Evolutionary conservation across 2,329 filamentous ascomycete species (phyloP), one percentile per base, ranked within the genome.

Genomic region (Penicillium sp.): DNA sequence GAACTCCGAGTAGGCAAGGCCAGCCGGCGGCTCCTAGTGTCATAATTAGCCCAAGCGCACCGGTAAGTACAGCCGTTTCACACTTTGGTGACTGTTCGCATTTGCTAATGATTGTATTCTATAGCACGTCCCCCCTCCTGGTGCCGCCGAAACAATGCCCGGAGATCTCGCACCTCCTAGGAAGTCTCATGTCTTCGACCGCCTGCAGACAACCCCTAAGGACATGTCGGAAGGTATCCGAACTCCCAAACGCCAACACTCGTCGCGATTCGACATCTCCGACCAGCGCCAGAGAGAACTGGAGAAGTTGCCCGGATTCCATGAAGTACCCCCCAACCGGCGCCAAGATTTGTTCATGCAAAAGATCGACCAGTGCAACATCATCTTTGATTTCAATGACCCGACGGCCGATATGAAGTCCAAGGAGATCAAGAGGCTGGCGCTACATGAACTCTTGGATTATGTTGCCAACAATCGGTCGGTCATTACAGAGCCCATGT

Each of bases 361-460:
- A 73, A 99, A 99, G 82, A 94, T 99, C 66, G 94, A 97, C 69
- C 94, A 99, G 75, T 99, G 94, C 81, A 99, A 99, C 73, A 95
- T 99, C 79, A 99, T 99, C 69, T 99, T 99, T 72, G 94, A 99
- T 78, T 99, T 99, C 79, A 99, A 97, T 73, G 94, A 99, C 76
- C 91, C 93, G 47, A 96, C 90, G 63, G 92, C 89, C 65, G 94
- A 99, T 73, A 97, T 99, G 92, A 99, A 99, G 76, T 96, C 93
- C 46, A 99, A 99, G 80, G 94, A 99, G 78, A 97, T 99, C 82
- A 99, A 99, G 81, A 86, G 94, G 69, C 80, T 99, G 65, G 94
- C 94, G 40, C 82, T 99, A 43, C 94, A 99, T 73, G 94, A 99
- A 74, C 82, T 99, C 60, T 84, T 99, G 62, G 94, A 99, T 75